Base-by-base conservation (phyloP, 2,329 filamentous ascomycete genomes). In the Fusarium scirpi region DNA sequence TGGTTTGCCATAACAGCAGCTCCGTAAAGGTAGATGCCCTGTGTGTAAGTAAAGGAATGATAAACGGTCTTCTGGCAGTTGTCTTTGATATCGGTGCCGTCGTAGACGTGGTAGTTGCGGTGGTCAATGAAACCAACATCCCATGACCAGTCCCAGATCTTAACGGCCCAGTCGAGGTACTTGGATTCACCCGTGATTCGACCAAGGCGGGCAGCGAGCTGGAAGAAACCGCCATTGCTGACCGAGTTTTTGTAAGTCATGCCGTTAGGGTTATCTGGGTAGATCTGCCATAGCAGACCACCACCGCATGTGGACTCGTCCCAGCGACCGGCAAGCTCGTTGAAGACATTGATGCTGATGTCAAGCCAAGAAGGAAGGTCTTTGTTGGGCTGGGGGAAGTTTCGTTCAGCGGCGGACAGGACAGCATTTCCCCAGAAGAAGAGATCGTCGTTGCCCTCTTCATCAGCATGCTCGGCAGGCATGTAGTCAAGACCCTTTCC, bases 181-280 rank as follows among this genome's bases (percentile, higher is more conserved):
- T 87, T 91, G 52, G 85, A 78, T 74, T 92, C 90, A 18, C 88
- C 89, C 0, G 90, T 92, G 64, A 88, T 90, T 48, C 90, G 87
- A 27, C 90, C 91, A 16, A 95, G 85, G 20, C 93, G 90, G 2
- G 93, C 92, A 6, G 91, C 90, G 15, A 97, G 85, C 75, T 94
- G 91, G 79, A 97, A 94, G 77, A 96, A 89, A n/a, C 90, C 90
- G 44, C 92, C 93, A 78, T 96, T 96, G 66, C 90, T 90, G 72
- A 94, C 88, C 8, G 90, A 86, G 82, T 95, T 95, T 81, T 94
- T 96, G 86, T 97, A 96, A 75, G 89, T 86, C 78, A 94, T 90
- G 16, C 93, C 94, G 67, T 89, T 89, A 48, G 83, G 82, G 77
- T 97, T 95, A 73, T 87, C 88, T 2, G 86, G 82, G 78, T 91